A percentile compares a stretch with the other conserved stretches of the same genome.
phyloP scores from a whole-genome alignment of 192 early-diverging fungal genomes.

The Coemansia sp. region DNA sequence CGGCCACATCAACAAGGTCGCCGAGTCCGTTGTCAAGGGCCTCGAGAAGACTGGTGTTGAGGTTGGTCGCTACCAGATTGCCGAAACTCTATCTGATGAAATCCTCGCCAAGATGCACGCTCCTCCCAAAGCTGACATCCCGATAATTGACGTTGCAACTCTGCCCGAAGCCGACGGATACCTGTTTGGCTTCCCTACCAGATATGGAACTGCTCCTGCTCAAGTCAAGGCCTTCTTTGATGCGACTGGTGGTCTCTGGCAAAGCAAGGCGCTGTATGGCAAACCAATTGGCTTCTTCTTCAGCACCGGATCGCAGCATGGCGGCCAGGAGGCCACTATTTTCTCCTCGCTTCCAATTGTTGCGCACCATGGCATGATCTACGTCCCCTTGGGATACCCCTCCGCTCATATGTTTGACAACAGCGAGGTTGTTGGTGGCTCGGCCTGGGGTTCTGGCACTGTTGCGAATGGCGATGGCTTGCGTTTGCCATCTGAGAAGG shows the following conservation, averaged over 20 bases:
- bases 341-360: slow-evolving; percentile 66
- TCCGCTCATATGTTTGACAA: slow-evolving; percentile 57
- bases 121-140: slow-evolving; percentile 57
- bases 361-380: slow-evolving; percentile 79
- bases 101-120: slow-evolving; percentile 71
- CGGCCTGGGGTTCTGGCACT: slow-evolving; percentile 68
- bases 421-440: slow-evolving; percentile 67
- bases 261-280: slow-evolving; percentile 60
- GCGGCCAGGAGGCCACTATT: slow-evolving; percentile 80
- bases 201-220: slow-evolving; percentile 70
- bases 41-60: slow-evolving; percentile 58
- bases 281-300: slow-evolving; percentile 77
- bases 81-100: slow-evolving; percentile 66
- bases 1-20: slow-evolving; percentile 70
- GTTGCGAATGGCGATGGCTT: slow-evolving; percentile 66
- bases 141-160: slow-evolving; percentile 58
- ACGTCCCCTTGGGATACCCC: slow-evolving; percentile 69
- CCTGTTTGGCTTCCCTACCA: slow-evolving; percentile 70
- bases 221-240: slow-evolving; percentile 78
- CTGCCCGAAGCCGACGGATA: slow-evolving; percentile 66
- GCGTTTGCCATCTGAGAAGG: slow-evolving; percentile 63
- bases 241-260: slow-evolving; percentile 62
- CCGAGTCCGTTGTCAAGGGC: slow-evolving; percentile 63
- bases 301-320: slow-evolving; percentile 73
- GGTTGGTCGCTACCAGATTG: slow-evolving; percentile 58